Evolutionary conservation across 768 basidiomycete species (phyloP).

Genomic region (Strobilomyces dryophilus): DNA sequence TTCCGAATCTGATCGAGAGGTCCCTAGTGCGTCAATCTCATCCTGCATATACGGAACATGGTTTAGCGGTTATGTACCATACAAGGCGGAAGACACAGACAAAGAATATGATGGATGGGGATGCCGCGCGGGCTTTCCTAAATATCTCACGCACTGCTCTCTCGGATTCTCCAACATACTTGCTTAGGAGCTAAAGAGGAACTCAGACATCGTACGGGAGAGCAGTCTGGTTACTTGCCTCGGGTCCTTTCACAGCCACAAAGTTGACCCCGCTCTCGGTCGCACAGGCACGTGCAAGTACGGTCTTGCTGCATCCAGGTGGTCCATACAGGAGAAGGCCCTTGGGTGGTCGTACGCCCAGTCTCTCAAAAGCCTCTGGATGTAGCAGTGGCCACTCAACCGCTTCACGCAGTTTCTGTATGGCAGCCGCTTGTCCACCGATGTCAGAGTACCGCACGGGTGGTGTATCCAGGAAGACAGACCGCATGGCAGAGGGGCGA

Average conservation of each 20-base stretch:
- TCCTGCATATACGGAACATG: conserved; percentile 53
- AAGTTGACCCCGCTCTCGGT: conserved; percentile 95
- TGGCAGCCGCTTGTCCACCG: conserved; percentile 78
- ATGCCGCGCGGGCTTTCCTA: conserved; percentile 87
- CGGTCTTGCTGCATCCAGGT: conserved; percentile 96
- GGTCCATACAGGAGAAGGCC: conserved; percentile 93
- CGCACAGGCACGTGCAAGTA: conserved; percentile 88
- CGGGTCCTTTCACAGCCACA: conserved; percentile 95
- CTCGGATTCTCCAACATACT: conserved; percentile 97
- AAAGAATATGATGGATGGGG: conserved; percentile 96
- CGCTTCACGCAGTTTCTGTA: conserved; percentile 83
- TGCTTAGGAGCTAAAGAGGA: conserved; percentile 76
- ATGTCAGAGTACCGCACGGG: conserved; percentile 83
- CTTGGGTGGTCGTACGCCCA: conserved; percentile 85
- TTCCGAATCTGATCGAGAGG: conserved; percentile 59
- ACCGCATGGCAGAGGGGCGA: conserved; percentile 91
- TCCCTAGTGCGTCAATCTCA: conserved; percentile 93
- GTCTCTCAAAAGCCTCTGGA: conserved; percentile 77
- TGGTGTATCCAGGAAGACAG: conserved; percentile 84
- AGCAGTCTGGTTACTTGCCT: conserved; percentile 48
- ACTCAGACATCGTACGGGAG: neutral
- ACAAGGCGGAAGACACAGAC: conserved; percentile 41
- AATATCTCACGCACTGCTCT: conserved; percentile 93
- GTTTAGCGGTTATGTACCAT: neutral
- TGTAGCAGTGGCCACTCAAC: conserved; percentile 95